Base-by-base conservation (phyloP, 2,329 filamentous ascomycete genomes). In the Plectosphaerella plurivora region DNA sequence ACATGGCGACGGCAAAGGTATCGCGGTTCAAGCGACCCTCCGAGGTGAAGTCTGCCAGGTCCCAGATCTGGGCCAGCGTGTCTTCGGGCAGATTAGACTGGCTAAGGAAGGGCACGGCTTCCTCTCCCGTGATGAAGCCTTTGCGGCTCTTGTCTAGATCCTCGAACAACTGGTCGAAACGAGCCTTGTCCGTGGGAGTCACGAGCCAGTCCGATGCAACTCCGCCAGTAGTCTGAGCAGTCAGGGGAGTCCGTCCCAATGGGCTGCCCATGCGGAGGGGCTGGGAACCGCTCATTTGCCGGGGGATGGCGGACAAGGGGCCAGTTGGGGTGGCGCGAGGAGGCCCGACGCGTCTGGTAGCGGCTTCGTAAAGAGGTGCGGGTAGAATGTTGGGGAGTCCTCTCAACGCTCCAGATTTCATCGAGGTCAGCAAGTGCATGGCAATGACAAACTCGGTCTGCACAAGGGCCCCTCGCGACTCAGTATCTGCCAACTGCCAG, bases 1-100 rank as follows among this genome's bases (percentile, higher is more conserved):
- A 95, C 92, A 99, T 97, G 50, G 94, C 93, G 46, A 99, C 91
- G 0, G 94, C 91, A 65, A 99, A 99, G 62, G 96, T 92, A 60
- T 99, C 94, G 61, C 83, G 84, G 46, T 81, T 91, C 52, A 99
- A 75, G 53, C 88, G 86, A 11, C 94, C 94, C 60, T 92, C 88
- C 8, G 91, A 94, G 64, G 90, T 91, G 69, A 97, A 91, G 70
- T 99, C 94, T 14, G 94, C 88, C 28, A 99, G 82, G 67, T 99
- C 94, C 94, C 94, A 99, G 57, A 99, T 96, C 62, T 95, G 89
- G 28, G 94, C 94, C 50, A 99, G 76, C 10, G 83, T 84, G 62
- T 97, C 93, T 65, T 97, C 93, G 1, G 90, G 83, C 14, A 99
- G 78, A 53, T 89, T 88, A 1, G 93, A 96, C 68, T 96, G 91